Percentiles rank a stretch among this genome's conserved stretches.
Evolutionary conservation across 805 yeast species (phyloP).

Genomic region (Candida nonsorbophila): DNA sequence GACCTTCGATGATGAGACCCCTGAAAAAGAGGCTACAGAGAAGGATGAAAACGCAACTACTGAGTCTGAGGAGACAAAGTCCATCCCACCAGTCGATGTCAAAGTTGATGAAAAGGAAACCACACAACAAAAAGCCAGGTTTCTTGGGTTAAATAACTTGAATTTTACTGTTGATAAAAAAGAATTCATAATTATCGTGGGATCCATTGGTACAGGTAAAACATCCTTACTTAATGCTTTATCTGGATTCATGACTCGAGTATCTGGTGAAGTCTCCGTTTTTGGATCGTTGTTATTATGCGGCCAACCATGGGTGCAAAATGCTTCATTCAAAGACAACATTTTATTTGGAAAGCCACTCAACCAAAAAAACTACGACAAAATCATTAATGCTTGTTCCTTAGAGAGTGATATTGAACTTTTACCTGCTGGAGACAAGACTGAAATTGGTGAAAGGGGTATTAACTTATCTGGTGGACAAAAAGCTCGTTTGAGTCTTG

Average conservation of each 20-base stretch:
- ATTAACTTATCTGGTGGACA: slow-evolving; percentile 36
- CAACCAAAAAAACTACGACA: slow-evolving; percentile 16
- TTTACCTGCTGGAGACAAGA: slow-evolving; percentile 27
- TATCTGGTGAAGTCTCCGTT: slow-evolving; percentile 20
- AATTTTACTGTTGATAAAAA: slow-evolving; percentile 20
- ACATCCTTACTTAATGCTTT: slow-evolving; percentile 31
- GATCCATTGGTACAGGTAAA: slow-evolving; percentile 31
- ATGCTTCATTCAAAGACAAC: slow-evolving; percentile 25
- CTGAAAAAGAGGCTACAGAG: slow-evolving; percentile 3
- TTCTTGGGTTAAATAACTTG: slow-evolving; percentile 10
- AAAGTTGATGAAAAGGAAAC: too few relatives aligned
- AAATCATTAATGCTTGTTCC: slow-evolving; percentile 21
- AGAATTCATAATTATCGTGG: slow-evolving; percentile 32
- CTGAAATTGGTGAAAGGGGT: slow-evolving; percentile 34
- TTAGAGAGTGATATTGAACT: slow-evolving; percentile 22
- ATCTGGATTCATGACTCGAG: slow-evolving; percentile 31
- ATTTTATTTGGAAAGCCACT: slow-evolving; percentile 21
- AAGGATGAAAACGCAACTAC: slow-evolving; percentile 1
- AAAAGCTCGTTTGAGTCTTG: slow-evolving; percentile 29
- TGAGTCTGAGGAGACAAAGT: slow-evolving; percentile 1
- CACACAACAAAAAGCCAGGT: too few relatives aligned
- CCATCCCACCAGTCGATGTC: too few relatives aligned
- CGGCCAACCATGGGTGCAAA: slow-evolving; percentile 32
- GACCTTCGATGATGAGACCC: slow-evolving; percentile 13
- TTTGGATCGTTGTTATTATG: slow-evolving; percentile 23